Evolutionary conservation across 208 protist species (phyloP), one percentile per base, ranked within the genome.

Genomic region (Strigomonas culicis): DNA sequence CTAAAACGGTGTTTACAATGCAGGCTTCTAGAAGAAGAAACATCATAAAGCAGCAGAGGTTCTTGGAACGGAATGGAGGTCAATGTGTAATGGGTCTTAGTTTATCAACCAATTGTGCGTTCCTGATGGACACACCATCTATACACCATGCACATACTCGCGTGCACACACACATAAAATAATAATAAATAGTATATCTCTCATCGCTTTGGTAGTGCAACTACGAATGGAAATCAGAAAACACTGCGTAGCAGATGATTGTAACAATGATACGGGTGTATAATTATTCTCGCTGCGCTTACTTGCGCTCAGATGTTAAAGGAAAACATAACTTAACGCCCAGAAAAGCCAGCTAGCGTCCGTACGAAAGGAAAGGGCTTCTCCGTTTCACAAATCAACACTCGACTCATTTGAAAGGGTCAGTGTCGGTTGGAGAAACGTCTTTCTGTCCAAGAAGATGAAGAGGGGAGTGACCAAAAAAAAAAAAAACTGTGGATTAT

Each of bases 181-280:
- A 7, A 57, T 34, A 57, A 11, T 34, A 6, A 30, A 17, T 11
- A 32, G 27, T 34, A 7, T 8, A 43, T 62, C 57, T 62, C 27
- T 51, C 57, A 62, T 39, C 57, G 57, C 57, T 62, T 62, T 62
- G 57, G 57, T 62, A 62, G 57, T 62, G 57, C 57, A 19, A 34
- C 17, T 30, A 22, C 39, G 36, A 62, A 62, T 32, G 17, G 41
- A 51, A 8, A 30, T 62, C 57, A 49, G 57, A 52, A 25, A n/a
- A 44, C 57, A 62, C 57, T 62, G 57, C 57, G 57, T 62, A 62
- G 57, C 57, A 62, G 57, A 62, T 62, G 57, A 51, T 62, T 46
- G 34, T 17, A 57, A 11, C 22, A 59, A 59, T 44, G 31, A 32
- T 60, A 22, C n/a, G 30, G 36, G 21, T 32, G 36, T n/a, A 36